These are phyloP conservation scores for Priceomyces castillae DNA, from an alignment of 805 yeast genomes.

Conservation along the genomic window DNA sequence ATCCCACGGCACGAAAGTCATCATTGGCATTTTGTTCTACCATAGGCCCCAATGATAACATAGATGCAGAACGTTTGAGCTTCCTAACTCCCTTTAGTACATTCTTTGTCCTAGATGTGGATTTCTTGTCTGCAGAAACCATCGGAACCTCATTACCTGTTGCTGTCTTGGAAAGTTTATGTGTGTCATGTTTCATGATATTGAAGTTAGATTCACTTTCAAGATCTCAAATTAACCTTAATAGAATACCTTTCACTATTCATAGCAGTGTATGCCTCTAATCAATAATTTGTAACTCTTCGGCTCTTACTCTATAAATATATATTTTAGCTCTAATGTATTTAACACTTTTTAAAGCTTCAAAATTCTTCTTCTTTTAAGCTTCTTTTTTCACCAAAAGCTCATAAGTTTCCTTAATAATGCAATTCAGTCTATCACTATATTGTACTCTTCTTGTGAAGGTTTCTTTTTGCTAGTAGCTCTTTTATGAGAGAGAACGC, in stretches of 20 bases:
- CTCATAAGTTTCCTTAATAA: neutral
- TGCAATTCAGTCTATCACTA: neutral
- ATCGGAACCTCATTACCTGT: neutral
- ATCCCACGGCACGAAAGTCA: slow-evolving; percentile 36
- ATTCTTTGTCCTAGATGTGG: slow-evolving; percentile 8
- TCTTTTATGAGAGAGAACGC: neutral
- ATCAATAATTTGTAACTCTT: too few relatives aligned
- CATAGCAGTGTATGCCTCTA: neutral
- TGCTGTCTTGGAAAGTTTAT: neutral
- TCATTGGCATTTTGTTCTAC: slow-evolving; percentile 5
- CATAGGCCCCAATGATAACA: slow-evolving; percentile 17
- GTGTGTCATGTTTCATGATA: slow-evolving; percentile 3
- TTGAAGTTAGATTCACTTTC: neutral
- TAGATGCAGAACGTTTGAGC: slow-evolving; percentile 26
- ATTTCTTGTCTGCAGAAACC: neutral
- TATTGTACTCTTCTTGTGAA: neutral
- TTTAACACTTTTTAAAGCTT: too few relatives aligned
- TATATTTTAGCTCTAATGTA: too few relatives aligned
- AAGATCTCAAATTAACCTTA: neutral
- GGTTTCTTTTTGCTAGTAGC: neutral
- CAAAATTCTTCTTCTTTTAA: too few relatives aligned
- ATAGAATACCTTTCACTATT: neutral
- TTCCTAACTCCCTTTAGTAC: slow-evolving; percentile 31
- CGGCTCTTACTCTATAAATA: too few relatives aligned
- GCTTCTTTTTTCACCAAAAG: too few relatives aligned